phyloP scores from a whole-genome alignment of 371 early-diverging fungal genomes.

The Aphelidium insulamus region DNA sequence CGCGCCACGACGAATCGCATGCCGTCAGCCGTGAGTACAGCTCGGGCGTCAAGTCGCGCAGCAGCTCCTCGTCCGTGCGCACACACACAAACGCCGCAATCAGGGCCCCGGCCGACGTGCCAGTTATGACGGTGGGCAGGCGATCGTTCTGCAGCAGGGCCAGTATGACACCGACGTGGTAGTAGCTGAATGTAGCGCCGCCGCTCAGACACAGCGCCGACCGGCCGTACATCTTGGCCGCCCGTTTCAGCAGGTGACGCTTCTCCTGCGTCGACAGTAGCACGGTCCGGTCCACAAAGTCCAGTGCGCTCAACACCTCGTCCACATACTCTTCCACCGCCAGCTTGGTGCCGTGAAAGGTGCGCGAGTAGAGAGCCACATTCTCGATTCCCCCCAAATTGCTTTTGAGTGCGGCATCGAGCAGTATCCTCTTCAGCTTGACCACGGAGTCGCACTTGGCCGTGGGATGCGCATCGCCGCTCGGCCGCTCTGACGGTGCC shows the following conservation, averaged over 20 bases:
- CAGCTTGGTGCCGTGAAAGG: conserved; percentile 17
- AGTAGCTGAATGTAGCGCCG: conserved; percentile 17
- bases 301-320: conserved; percentile 8
- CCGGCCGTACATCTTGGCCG: background rate
- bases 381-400: conserved; percentile 66
- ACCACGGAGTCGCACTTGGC: conserved; percentile 6
- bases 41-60: conserved; percentile 7
- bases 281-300: conserved; percentile 1
- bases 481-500: conserved; percentile 9
- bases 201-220: conserved; percentile 20
- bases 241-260: background rate
- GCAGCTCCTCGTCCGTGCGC: conserved; percentile 20
- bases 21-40: conserved; percentile 5
- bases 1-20: conserved; percentile 4
- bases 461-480: conserved; percentile 2
- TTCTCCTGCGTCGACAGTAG: background rate
- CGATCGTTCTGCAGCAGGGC: conserved; percentile 14
- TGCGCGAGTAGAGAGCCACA: conserved; percentile 19
- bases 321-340: conserved; percentile 13
- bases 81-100: conserved; percentile 13
- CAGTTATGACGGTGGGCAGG: conserved; percentile 21
- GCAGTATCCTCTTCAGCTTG: conserved; percentile 15
- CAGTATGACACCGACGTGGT: conserved; percentile 19
- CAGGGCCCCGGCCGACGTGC: conserved; percentile 16
- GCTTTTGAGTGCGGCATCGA: conserved; percentile 42